These are phyloP conservation scores for Pulveroboletus frians DNA, from an alignment of 768 basidiomycete genomes.

Conservation along the genomic window DNA sequence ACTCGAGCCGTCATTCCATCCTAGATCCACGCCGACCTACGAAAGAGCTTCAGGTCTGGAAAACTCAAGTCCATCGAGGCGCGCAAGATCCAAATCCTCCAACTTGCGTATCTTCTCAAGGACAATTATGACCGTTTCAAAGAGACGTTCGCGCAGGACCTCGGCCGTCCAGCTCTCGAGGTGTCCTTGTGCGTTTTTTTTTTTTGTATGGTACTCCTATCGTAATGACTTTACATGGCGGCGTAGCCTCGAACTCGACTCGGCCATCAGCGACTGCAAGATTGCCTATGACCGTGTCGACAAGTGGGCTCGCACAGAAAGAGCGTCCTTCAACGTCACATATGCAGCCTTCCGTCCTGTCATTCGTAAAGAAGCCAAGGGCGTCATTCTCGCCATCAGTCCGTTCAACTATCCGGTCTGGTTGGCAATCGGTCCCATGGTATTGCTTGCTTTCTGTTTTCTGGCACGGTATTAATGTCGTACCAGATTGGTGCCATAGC, in stretches of 20 bases:
- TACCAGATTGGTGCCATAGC: constrained; percentile 64
- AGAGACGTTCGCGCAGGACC: constrained; percentile 53
- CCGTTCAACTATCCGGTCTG: constrained; percentile 77
- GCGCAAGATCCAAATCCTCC: constrained; percentile 72
- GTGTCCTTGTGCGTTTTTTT: constrained; percentile 44
- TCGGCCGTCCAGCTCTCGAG: constrained; percentile 62
- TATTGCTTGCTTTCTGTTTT: constrained; percentile 22
- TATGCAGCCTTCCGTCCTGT: constrained; percentile 57
- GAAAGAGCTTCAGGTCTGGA: constrained; percentile 56
- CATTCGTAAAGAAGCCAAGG: constrained; percentile 73
- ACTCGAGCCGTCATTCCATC: not conserved
- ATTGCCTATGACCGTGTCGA: constrained; percentile 58
- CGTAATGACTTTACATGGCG: not conserved
- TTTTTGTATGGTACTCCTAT: constrained; percentile 16
- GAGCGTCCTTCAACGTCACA: constrained; percentile 49
- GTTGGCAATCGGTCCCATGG: constrained; percentile 54
- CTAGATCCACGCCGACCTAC: constrained; percentile 55
- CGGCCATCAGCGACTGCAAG: constrained; percentile 50
- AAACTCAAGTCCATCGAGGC: constrained; percentile 62
- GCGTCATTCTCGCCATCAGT: constrained; percentile 61
- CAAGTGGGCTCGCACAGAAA: constrained; percentile 68
- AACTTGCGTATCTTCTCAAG: constrained; percentile 66
- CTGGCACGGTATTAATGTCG: not conserved
- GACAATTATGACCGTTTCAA: constrained; percentile 64
- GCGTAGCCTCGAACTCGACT: constrained; percentile 55